These are phyloP conservation scores for Chrysoporthe austroafricana DNA, from an alignment of 2,329 filamentous ascomycete genomes.

Conservation along the genomic window DNA sequence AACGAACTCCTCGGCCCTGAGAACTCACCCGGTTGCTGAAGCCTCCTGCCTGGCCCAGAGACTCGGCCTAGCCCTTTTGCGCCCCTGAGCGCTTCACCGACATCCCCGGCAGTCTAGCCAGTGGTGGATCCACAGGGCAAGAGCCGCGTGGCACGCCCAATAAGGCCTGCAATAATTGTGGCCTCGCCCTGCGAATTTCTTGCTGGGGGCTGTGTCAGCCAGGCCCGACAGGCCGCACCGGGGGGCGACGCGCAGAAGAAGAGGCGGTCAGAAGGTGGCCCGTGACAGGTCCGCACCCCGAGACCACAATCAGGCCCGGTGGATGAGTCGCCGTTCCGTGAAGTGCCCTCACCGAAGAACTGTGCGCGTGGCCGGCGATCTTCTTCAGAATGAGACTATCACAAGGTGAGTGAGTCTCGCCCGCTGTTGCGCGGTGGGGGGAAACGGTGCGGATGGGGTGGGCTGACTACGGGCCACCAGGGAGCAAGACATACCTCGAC, in stretches of 20 bases:
- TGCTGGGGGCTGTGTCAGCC: not conserved
- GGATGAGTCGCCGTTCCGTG: slow-evolving; percentile 11
- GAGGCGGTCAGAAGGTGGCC: slow-evolving; percentile 28
- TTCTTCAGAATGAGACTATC: slow-evolving; percentile 29
- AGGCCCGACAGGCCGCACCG: not conserved
- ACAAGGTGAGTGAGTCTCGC: slow-evolving; percentile 23
- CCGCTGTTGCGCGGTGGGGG: not conserved
- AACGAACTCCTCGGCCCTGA: too few relatives aligned
- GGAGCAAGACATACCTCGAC: slow-evolving; percentile 29
- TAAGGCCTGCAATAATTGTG: slow-evolving; percentile 14
- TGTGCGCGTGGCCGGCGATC: slow-evolving; percentile 9
- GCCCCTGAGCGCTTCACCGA: not conserved
- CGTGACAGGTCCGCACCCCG: slow-evolving; percentile 20
- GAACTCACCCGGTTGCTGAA: too few relatives aligned
- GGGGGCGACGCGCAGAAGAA: not conserved
- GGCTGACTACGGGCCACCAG: slow-evolving; percentile 22
- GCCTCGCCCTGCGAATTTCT: slow-evolving; percentile 1
- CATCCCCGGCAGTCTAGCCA: not conserved
- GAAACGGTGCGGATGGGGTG: slow-evolving; percentile 2
- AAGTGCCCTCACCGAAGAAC: slow-evolving; percentile 11
- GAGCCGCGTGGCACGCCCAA: slow-evolving; percentile 20
- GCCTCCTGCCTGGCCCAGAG: not conserved
- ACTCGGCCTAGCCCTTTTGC: not conserved
- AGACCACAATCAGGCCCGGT: slow-evolving; percentile 26
- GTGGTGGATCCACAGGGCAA: not conserved